These are phyloP conservation scores for Hordeum vulgare DNA, from an alignment of 176 grass and related monocot species.

Conservation along the genomic window MorexV3_pseudomolecules_assembly NC_058521.1:17743008-17743507, in stretches of 20 bases:
- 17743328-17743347: not conserved
- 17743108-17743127: not conserved
- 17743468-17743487: not conserved
- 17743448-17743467: not conserved
- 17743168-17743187: not conserved
- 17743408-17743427: not conserved
- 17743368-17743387: not conserved
- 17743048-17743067: constrained; percentile 92
- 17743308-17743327: not conserved
- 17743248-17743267: not conserved
- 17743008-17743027: constrained; percentile 98
- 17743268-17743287: not conserved
- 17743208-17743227: not conserved
- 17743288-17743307: not conserved
- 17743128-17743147: not conserved
- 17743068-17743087: constrained; percentile 80
- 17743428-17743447: not conserved
- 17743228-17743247: constrained; percentile 2
- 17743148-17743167: constrained; percentile 4
- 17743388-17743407: not conserved
- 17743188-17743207: not conserved
- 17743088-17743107: constrained; percentile 5
- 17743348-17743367: not conserved
- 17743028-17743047: constrained; percentile 94
- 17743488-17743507: not conserved